Percentiles rank a stretch among this genome's conserved stretches.
Conservation (phyloP, 73 alveolate species). For the Paramecium tetraurelia region DNA sequence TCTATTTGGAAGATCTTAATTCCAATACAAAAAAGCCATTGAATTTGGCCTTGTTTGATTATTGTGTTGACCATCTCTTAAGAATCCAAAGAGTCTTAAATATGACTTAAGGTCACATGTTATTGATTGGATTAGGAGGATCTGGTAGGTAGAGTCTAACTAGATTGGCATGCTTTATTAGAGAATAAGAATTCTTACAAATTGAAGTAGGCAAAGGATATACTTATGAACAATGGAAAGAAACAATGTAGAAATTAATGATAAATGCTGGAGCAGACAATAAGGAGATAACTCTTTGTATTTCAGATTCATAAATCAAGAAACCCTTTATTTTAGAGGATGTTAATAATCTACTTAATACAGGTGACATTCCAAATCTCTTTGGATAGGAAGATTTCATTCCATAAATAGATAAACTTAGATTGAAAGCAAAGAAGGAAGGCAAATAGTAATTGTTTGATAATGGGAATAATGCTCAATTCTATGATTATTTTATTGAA, state of each 20-base stretch:
- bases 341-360: slow-evolving; percentile 54
- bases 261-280: slow-evolving; percentile 75
- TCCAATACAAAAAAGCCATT: slow-evolving; percentile 69
- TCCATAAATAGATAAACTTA: slow-evolving; percentile 49
- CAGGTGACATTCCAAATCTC: slow-evolving; percentile 65
- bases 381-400: slow-evolving; percentile 60
- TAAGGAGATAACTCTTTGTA: slow-evolving; percentile 80
- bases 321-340: slow-evolving; percentile 57
- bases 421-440: slow-evolving; percentile 63
- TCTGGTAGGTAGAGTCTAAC: slow-evolving; percentile 78
- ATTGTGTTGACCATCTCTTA: slow-evolving; percentile 73
- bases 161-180: slow-evolving; percentile 67
- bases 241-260: slow-evolving; percentile 72
- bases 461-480: slow-evolving; percentile 36
- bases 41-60: slow-evolving; percentile 81
- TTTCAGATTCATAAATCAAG: slow-evolving; percentile 39
- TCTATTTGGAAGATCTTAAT: slow-evolving; percentile 71
- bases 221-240: slow-evolving; percentile 76
- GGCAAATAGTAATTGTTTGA: slow-evolving; percentile 56
- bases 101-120: slow-evolving; percentile 79
- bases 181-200: slow-evolving; percentile 64
- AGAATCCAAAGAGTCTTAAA: slow-evolving; percentile 74
- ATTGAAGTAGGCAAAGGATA: slow-evolving; percentile 73
- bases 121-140: slow-evolving; percentile 84
- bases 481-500: slow-evolving; percentile 63